phyloP scores from a whole-genome alignment of 2,329 filamentous ascomycete species.

The Cladosporium sp. region DNA sequence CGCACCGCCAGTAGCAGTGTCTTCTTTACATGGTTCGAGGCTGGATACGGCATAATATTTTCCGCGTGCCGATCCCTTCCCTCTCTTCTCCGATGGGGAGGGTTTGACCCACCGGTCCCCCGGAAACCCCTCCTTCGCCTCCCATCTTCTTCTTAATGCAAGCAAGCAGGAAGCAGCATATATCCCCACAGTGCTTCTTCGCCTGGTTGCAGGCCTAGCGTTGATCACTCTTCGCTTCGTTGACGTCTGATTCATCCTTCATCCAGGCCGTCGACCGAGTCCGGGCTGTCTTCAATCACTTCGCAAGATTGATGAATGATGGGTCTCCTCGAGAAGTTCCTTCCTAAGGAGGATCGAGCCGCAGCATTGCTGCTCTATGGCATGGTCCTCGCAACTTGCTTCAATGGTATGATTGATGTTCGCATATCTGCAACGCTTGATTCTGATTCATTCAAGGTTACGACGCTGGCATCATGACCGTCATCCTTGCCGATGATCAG shows the following conservation, averaged over 20 bases:
- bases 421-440: not conserved
- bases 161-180: not conserved
- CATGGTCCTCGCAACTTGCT: conserved; percentile 38
- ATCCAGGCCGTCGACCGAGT: not conserved
- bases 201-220: not conserved
- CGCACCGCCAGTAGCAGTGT: too few relatives aligned
- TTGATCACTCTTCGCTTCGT: not conserved
- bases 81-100: not conserved
- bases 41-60: not conserved
- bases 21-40: too few relatives aligned
- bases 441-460: conserved; percentile 21
- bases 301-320: conserved; percentile 17
- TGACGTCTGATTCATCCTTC: not conserved
- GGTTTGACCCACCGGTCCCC: not conserved
- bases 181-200: not conserved
- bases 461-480: conserved; percentile 41
- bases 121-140: not conserved
- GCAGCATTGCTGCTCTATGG: conserved; percentile 36
- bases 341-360: conserved; percentile 37
- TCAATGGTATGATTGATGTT: conserved; percentile 31
- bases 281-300: not conserved
- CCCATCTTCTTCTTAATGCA: not conserved
- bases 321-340: conserved; percentile 32
- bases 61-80: not conserved
- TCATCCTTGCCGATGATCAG: conserved; percentile 40